phyloP scores from a whole-genome alignment of 192 early-diverging fungal genomes.

The Backusella sp. region DNA sequence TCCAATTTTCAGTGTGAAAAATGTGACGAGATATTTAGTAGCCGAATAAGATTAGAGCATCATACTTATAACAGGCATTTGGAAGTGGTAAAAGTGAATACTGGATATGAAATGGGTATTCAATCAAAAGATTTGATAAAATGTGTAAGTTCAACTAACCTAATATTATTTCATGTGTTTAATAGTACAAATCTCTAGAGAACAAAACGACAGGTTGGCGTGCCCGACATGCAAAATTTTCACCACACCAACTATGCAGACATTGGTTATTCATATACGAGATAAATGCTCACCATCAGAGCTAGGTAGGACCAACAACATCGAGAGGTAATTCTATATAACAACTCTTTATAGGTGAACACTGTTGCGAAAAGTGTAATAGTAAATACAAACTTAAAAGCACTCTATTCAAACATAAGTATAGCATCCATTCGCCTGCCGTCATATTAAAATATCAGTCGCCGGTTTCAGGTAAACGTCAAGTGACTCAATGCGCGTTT shows the following conservation, averaged over 20 bases:
- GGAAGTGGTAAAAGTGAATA: background rate
- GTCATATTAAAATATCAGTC: background rate
- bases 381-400: background rate
- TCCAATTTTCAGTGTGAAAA: background rate
- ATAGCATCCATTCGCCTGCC: background rate
- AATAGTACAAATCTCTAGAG: background rate
- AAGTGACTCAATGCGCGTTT: background rate
- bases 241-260: background rate
- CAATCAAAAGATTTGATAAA: background rate
- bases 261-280: background rate
- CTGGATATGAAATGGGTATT: background rate
- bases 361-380: background rate
- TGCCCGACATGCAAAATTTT: background rate
- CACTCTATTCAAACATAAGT: background rate
- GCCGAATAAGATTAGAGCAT: background rate
- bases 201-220: background rate
- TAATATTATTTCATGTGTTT: background rate
- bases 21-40: background rate
- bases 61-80: background rate
- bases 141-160: background rate
- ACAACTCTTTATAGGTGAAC: background rate
- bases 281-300: background rate
- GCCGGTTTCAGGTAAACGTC: background rate
- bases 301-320: background rate
- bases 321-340: background rate